A percentile compares a stretch with the other conserved stretches of the same genome.
These are phyloP conservation scores for Syncephalastrum racemosum DNA, from an alignment of 371 early-diverging fungal genomes.

Conservation along the genomic window DNA sequence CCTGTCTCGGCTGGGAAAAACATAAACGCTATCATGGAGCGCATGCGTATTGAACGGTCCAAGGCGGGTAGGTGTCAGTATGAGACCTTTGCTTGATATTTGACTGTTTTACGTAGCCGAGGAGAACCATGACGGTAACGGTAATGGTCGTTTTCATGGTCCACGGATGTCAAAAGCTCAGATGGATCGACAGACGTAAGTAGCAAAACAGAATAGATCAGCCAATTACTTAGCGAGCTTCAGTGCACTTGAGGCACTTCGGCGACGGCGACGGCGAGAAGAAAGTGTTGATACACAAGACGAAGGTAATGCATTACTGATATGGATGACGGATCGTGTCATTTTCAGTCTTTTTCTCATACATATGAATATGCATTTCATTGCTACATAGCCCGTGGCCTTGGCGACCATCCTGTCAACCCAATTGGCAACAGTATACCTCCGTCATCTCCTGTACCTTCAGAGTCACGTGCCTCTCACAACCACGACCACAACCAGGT, in stretches of 20 bases:
- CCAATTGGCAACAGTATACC: no score
- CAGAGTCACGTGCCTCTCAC: no score
- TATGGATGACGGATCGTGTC: no score
- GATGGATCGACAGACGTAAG: conserved; percentile 43
- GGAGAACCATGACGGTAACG: conserved; percentile 2
- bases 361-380: no score
- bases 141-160: conserved; percentile 7
- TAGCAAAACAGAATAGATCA: background rate
- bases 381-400: no score
- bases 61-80: background rate
- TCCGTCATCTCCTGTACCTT: no score
- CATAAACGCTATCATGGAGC: conserved; percentile 16
- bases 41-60: conserved; percentile 3
- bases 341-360: no score
- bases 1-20: conserved; percentile 15
- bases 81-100: background rate
- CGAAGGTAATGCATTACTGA: no score
- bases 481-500: no score
- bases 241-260: conserved; percentile 23
- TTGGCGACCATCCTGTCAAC: no score
- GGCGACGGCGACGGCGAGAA: conserved; percentile 35
- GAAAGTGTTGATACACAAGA: conserved; percentile 14
- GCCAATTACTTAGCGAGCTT: background rate
- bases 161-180: conserved; percentile 21
- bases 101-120: conserved; percentile 1